These are phyloP conservation scores for Pythium aristosporum DNA, from an alignment of 352 stramenopile species.

Conservation along the genomic window DNA sequence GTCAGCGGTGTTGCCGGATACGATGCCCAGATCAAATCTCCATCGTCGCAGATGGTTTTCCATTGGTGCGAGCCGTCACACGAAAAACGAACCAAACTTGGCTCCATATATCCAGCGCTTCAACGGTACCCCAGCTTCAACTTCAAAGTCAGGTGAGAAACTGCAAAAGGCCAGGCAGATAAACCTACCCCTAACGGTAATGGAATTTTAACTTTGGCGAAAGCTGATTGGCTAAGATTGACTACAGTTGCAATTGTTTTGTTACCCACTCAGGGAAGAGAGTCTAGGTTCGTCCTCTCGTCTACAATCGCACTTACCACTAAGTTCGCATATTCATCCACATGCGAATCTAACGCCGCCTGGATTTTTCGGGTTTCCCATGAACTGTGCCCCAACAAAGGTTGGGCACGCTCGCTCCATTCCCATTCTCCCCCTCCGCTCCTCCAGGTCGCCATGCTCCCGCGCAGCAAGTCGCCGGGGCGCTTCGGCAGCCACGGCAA, in stretches of 20 bases:
- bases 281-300: constrained; percentile 10
- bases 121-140: constrained; percentile 10
- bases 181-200: constrained; percentile 2
- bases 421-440: neutral
- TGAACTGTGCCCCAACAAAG: neutral
- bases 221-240: constrained; percentile 13
- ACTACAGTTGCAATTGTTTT: neutral
- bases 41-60: neutral
- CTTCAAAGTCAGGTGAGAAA: constrained; percentile 12
- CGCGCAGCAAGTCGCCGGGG: constrained; percentile 24
- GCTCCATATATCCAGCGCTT: neutral
- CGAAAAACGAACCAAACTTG: neutral
- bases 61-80: neutral
- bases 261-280: neutral
- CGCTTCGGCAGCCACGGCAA: constrained; percentile 11
- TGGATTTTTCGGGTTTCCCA: constrained; percentile 4
- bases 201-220: constrained; percentile 16
- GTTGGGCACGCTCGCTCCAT: neutral
- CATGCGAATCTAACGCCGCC: neutral
- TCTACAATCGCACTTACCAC: neutral
- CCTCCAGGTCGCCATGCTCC: constrained; percentile 29
- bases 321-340: neutral
- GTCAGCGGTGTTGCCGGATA: neutral
- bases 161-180: constrained; percentile 1
- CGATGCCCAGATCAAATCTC: neutral